phyloP scores from a whole-genome alignment of 2,329 filamentous ascomycete species.

The Karstenula rhodostoma region DNA sequence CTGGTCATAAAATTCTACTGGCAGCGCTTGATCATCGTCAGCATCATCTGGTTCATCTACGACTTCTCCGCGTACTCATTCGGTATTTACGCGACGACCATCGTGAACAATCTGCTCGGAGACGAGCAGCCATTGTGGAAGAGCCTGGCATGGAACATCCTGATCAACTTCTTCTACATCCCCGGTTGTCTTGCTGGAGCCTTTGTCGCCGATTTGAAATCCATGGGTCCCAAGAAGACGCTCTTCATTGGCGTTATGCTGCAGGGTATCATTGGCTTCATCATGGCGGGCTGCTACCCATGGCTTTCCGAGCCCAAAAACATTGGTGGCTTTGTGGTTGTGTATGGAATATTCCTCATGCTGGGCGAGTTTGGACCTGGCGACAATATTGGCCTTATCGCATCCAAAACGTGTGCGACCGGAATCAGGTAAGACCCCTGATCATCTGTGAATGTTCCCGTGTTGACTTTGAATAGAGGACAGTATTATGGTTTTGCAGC shows the following conservation, averaged over 20 bases:
- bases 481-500: slow-evolving; percentile 77
- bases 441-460: not conserved
- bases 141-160: slow-evolving; percentile 85
- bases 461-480: slow-evolving; percentile 60
- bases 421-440: slow-evolving; percentile 65
- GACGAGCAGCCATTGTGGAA: slow-evolving; percentile 71
- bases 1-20: slow-evolving; percentile 64
- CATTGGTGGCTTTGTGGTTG: slow-evolving; percentile 78
- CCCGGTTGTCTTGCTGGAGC: slow-evolving; percentile 82
- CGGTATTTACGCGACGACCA: slow-evolving; percentile 81
- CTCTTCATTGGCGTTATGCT: slow-evolving; percentile 73
- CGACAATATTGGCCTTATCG: slow-evolving; percentile 88
- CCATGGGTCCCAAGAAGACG: slow-evolving; percentile 78
- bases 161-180: slow-evolving; percentile 89
- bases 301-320: slow-evolving; percentile 71
- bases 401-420: slow-evolving; percentile 87
- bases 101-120: slow-evolving; percentile 72
- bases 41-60: slow-evolving; percentile 64
- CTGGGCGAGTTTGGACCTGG: slow-evolving; percentile 85
- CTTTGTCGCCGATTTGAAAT: slow-evolving; percentile 71
- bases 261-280: slow-evolving; percentile 83
- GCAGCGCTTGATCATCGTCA: slow-evolving; percentile 62
- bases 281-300: slow-evolving; percentile 83
- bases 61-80: slow-evolving; percentile 86
- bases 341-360: slow-evolving; percentile 80